Percentiles rank a stretch among this genome's conserved stretches.
These are phyloP conservation scores for Monilinia polystroma DNA, from an alignment of 2,329 filamentous ascomycete genomes.

Conservation along the genomic window DNA sequence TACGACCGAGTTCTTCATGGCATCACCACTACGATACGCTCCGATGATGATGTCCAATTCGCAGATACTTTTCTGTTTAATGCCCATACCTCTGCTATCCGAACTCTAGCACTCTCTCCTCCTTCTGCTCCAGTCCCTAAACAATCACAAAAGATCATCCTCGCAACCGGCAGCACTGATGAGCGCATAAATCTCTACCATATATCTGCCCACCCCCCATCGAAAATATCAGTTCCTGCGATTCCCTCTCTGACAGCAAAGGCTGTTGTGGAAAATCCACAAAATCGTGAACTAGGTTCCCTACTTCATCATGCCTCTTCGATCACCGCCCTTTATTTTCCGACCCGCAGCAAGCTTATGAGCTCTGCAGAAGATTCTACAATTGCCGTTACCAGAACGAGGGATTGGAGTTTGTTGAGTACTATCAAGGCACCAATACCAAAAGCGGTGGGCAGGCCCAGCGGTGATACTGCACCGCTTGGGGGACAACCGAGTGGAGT, in stretches of 20 bases:
- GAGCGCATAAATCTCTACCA: constrained; percentile 95
- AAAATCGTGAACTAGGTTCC: constrained; percentile 84
- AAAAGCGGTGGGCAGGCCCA: constrained; percentile 75
- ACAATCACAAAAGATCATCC: constrained; percentile 76
- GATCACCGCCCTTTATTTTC: constrained; percentile 78
- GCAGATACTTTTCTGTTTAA: constrained; percentile 95
- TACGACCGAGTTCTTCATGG: constrained; percentile 94
- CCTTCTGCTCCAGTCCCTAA: constrained; percentile 60
- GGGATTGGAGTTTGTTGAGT: constrained; percentile 86
- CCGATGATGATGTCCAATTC: constrained; percentile 59
- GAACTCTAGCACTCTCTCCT: constrained; percentile 82
- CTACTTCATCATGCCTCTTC: constrained; percentile 83
- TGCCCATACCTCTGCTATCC: constrained; percentile 85
- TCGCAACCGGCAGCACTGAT: constrained; percentile 90
- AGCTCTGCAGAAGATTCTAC: constrained; percentile 89
- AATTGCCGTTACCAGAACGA: constrained; percentile 79
- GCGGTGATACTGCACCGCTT: constrained; percentile 82
- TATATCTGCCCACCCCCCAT: constrained; percentile 69
- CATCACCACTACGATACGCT: constrained; percentile 68
- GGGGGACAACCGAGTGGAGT: constrained; percentile 83
- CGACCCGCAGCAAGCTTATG: constrained; percentile 81
- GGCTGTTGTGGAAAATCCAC: constrained; percentile 77
- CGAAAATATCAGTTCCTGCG: constrained; percentile 54
- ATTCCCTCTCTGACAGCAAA: constrained; percentile 69
- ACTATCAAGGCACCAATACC: constrained; percentile 87